phyloP scores from a whole-genome alignment of 2,329 filamentous ascomycete genomes.

The Aspergillus caelatus region DNA sequence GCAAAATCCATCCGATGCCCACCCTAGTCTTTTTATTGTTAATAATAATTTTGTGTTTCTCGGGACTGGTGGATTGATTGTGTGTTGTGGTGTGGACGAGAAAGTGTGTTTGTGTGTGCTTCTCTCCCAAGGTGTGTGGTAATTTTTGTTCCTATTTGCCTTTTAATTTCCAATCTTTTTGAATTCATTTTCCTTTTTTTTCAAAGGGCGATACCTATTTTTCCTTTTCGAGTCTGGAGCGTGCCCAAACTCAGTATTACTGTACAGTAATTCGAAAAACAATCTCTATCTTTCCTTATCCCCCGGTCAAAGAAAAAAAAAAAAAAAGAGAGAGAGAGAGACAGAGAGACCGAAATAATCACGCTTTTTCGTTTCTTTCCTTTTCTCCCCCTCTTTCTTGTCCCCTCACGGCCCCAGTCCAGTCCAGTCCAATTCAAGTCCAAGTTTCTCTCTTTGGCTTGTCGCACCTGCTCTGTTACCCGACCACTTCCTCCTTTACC shows the following conservation, averaged over 20 bases:
- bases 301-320: conserved; percentile 21
- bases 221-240: not conserved
- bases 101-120: not conserved
- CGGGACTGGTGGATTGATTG: conserved; percentile 1
- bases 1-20: conserved; percentile 16
- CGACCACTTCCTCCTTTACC: conserved; percentile 15
- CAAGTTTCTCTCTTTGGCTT: conserved; percentile 11
- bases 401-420: conserved; percentile 11
- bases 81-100: conserved; percentile 2
- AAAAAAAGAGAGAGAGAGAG: not conserved
- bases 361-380: conserved; percentile 21
- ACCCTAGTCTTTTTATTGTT: conserved; percentile 12
- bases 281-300: conserved; percentile 14
- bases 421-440: conserved; percentile 5
- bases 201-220: not conserved
- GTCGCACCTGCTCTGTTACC: conserved; percentile 19
- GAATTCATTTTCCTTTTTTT: not conserved
- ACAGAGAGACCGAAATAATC: conserved; percentile 14
- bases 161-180: not conserved
- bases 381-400: conserved; percentile 13
- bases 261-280: conserved; percentile 5
- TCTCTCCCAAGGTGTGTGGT: not conserved
- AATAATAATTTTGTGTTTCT: conserved; percentile 2
- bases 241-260: not conserved
- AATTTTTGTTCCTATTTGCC: not conserved